A percentile compares a stretch with the other conserved stretches of the same genome.
phyloP scores from a whole-genome alignment of 257 asterid genomes.

The Echites panduratus region DNA sequence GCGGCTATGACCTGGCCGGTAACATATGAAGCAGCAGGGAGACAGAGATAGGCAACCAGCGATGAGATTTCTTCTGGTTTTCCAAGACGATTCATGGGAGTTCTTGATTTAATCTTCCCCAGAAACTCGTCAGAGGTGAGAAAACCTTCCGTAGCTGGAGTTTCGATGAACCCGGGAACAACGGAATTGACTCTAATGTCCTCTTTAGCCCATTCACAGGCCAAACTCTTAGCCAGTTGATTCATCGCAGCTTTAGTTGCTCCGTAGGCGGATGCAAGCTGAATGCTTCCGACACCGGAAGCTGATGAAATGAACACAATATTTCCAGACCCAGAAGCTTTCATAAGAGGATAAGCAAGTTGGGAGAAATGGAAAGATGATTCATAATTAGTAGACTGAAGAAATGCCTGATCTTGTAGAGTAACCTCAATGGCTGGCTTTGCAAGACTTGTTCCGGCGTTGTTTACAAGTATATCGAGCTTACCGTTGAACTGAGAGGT shows the following conservation, averaged over 20 bases:
- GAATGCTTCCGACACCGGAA: not conserved
- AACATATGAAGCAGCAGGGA: too few relatives aligned
- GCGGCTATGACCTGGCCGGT: not conserved
- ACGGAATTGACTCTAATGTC: conserved; percentile 1
- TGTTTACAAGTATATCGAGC: too few relatives aligned
- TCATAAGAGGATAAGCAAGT: conserved; percentile 17
- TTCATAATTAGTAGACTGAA: conserved; percentile 3
- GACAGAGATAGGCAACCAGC: too few relatives aligned
- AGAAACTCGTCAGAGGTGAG: not conserved
- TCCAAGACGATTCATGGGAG: too few relatives aligned
- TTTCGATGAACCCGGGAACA: not conserved
- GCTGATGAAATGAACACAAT: conserved; percentile 18
- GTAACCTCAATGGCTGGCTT: not conserved
- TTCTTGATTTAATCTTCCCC: not conserved
- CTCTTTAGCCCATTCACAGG: conserved; percentile 1
- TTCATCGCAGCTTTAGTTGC: not conserved
- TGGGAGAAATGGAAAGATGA: conserved; percentile 18
- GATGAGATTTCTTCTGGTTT: too few relatives aligned
- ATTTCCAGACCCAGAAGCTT: conserved; percentile 17
- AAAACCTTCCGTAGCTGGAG: not conserved
- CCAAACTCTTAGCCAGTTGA: not conserved
- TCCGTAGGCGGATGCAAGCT: not conserved
- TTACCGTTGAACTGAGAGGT: too few relatives aligned
- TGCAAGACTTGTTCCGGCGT: not conserved
- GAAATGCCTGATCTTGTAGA: not conserved